Conservation (phyloP, 441 rosid species). For the Populus hybrid region DNA sequence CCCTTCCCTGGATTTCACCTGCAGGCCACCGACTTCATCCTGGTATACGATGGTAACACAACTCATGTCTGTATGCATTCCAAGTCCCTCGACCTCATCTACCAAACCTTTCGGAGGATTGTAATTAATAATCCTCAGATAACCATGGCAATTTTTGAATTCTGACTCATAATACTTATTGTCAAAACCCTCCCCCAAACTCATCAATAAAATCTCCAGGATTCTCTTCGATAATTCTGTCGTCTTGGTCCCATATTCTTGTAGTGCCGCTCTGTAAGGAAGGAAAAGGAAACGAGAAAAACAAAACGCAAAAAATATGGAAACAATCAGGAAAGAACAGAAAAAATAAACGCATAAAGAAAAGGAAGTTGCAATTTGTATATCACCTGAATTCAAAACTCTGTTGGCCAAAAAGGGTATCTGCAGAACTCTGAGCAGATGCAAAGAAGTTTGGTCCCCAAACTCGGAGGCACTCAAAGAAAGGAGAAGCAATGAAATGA, state of each 20-base stretch:
- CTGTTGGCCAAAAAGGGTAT: not conserved
- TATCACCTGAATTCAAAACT: not conserved
- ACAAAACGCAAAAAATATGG: not conserved
- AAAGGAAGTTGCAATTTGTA: not conserved
- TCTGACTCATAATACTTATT: slow-evolving; percentile 23
- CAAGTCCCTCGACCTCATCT: slow-evolving; percentile 49
- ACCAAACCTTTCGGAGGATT: slow-evolving; percentile 31
- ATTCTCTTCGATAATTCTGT: slow-evolving; percentile 3
- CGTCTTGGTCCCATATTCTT: slow-evolving; percentile 2
- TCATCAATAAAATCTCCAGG: not conserved
- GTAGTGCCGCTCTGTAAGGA: not conserved
- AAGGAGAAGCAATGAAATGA: slow-evolving; percentile 4
- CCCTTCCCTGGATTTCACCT: slow-evolving; percentile 49
- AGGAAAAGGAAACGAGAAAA: not conserved
- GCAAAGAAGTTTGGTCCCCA: not conserved
- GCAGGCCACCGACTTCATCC: slow-evolving; percentile 48
- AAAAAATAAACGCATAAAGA: not conserved
- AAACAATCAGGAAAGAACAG: not conserved
- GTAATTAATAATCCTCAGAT: slow-evolving; percentile 48
- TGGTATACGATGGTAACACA: slow-evolving; percentile 44
- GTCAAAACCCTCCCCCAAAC: too few species aligned
- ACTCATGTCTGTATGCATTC: slow-evolving; percentile 30
- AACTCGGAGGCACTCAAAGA: slow-evolving; percentile 2
- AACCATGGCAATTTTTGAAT: slow-evolving; percentile 46
- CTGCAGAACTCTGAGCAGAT: not conserved